Base-by-base conservation (phyloP, 202 grass and related monocot genomes). In the Zizania palustris region DNA sequence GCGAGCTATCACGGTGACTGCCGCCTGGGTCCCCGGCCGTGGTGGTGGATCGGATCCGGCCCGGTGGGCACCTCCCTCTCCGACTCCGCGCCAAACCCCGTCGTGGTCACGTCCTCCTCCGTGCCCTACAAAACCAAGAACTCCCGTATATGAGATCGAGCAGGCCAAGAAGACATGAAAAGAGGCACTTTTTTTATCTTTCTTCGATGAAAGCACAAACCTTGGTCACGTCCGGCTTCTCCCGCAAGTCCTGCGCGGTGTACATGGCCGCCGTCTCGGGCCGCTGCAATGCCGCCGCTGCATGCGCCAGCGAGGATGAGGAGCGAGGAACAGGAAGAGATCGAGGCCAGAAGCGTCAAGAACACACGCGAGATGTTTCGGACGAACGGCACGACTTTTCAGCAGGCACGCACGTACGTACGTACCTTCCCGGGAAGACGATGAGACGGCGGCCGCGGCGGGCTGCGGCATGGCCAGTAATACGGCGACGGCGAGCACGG, bases 1-100 rank as follows among this genome's bases (percentile, higher is more conserved):
- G 61, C 18, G 6, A 39, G 37, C 45, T 59, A 66, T 85, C 86
- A 88, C 22, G 91, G 87, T 10, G 88, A 88, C 76, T 50, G 78
- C 67, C 73, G 78, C 71, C 83, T 80, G 63, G 91, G 88, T 18
- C 82, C 80, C 77, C 87, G 65, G 78, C 75, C 79, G 66, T 89
- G 92, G 85, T 94, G 92, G 59, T 94, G 92, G 57, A 94, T 94
- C 49, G 92, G 92, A 78, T 94, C 88, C 51, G 92, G 92, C 16
- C 92, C 92, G n/a, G 88, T 94, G 41, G 92, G 92, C 46, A 94
- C 92, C 82, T 91, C 82, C 80, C 92, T 75, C 54, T 84, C 88
- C 45, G 83, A 85, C 76, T 88, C 92, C 58, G 71, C 78, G 71
- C 65, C 84, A 60, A 85, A 77, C 13, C 77, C 72, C 21, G 77